Evolutionary conservation across 371 early-diverging fungal genomes (phyloP).

Genomic region (Globomyces sp.): DNA sequence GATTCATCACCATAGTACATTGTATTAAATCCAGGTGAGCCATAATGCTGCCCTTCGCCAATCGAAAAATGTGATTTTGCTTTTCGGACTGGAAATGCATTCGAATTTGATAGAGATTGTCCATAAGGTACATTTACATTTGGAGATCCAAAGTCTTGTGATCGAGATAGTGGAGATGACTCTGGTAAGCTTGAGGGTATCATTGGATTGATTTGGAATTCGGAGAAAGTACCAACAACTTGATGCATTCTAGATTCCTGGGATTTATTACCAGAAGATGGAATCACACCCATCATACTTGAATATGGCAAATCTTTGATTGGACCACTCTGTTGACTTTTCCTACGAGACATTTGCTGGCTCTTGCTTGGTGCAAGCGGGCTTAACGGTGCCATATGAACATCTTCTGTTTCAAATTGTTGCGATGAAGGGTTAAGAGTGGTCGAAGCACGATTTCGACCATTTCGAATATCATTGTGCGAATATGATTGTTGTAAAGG

Average conservation of each 20-base stretch:
- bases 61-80: conserved; percentile 15
- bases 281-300: conserved; percentile 6
- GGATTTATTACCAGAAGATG: conserved; percentile 1
- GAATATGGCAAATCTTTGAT: conserved; percentile 11
- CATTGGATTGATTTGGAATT: conserved; percentile 18
- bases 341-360: neutral
- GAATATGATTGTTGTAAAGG: neutral
- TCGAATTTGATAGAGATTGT: conserved; percentile 7
- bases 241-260: conserved; percentile 12
- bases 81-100: conserved; percentile 1
- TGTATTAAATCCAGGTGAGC: conserved; percentile 11
- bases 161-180: neutral
- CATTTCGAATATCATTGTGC: neutral
- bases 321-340: conserved; percentile 13
- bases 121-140: too few species aligned
- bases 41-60: neutral
- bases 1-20: conserved; percentile 8
- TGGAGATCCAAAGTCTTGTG: conserved; percentile 3
- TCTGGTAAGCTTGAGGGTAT: neutral
- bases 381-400: neutral
- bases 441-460: conserved; percentile 4
- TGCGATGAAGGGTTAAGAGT: neutral
- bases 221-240: conserved; percentile 21
- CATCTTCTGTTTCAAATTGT: neutral
- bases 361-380: neutral